Conservation (phyloP, 2,329 filamentous ascomycete species). For the Trichoderma cornu-damae region DNA sequence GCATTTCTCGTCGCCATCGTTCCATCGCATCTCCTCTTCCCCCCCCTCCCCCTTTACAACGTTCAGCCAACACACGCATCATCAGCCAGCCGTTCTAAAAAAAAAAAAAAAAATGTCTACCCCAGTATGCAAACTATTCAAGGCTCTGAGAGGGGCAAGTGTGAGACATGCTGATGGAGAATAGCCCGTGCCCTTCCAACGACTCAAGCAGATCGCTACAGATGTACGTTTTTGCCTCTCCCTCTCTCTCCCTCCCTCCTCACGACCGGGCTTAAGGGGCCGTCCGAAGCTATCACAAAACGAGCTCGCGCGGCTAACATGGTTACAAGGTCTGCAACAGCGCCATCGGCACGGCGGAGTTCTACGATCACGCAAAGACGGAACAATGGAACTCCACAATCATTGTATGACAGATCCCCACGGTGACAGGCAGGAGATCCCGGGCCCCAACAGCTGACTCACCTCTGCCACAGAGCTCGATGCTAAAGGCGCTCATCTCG, state of each 20-base stretch:
- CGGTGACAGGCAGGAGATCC: constrained; percentile 13
- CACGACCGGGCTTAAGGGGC: no score
- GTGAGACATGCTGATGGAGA: constrained; percentile 23
- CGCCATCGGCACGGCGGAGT: constrained; percentile 66
- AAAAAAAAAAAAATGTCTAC: constrained; percentile 39
- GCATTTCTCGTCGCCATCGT: not conserved
- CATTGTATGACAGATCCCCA: constrained; percentile 58
- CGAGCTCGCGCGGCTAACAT: constrained; percentile 4
- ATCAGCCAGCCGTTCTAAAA: constrained; percentile 22
- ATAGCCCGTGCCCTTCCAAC: constrained; percentile 69
- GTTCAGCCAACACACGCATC: not conserved
- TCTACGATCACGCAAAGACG: constrained; percentile 83
- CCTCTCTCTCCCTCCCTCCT: not conserved
- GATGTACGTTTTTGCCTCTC: constrained; percentile 54
- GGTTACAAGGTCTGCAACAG: constrained; percentile 68
- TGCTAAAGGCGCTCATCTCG: constrained; percentile 71
- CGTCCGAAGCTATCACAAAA: not conserved
- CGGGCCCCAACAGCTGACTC: constrained; percentile 13
- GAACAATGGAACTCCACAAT: constrained; percentile 87
- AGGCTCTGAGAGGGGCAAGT: not conserved
- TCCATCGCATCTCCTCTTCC: not conserved
- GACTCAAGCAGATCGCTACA: constrained; percentile 78
- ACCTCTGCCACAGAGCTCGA: constrained; percentile 54
- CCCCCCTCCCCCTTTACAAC: constrained; percentile 6
- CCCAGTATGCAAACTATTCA: constrained; percentile 31